Evolutionary conservation across 805 yeast genomes (phyloP).

Genomic region (Yarrowia hollandica): DNA sequence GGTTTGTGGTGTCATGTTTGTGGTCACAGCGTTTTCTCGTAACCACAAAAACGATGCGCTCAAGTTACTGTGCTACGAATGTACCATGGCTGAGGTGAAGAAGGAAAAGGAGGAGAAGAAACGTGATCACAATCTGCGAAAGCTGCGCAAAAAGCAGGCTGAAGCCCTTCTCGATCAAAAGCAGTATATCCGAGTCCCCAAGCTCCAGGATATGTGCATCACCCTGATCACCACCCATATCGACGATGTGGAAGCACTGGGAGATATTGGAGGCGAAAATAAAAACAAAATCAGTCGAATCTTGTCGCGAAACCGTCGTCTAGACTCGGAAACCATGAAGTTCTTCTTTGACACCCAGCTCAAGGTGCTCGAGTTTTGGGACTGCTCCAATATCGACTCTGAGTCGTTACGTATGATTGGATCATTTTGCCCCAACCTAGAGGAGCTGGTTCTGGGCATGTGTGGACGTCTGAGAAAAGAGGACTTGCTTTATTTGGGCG

Average conservation of each 20-base stretch:
- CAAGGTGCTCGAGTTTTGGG: constrained; percentile 74
- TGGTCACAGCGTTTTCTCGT: constrained; percentile 66
- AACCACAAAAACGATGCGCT: constrained; percentile 51
- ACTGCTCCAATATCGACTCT: constrained; percentile 76
- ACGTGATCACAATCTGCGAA: constrained; percentile 62
- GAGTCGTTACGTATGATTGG: constrained; percentile 70
- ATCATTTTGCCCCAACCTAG: constrained; percentile 73
- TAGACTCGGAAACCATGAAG: constrained; percentile 68
- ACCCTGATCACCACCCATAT: constrained; percentile 63
- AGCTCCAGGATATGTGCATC: constrained; percentile 79
- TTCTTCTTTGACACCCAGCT: constrained; percentile 67
- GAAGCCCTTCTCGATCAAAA: constrained; percentile 77
- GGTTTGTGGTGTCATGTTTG: constrained; percentile 59
- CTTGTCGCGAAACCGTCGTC: constrained; percentile 75
- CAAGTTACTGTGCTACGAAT: constrained; percentile 56
- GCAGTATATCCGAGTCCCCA: constrained; percentile 59
- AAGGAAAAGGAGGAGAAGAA: constrained; percentile 49
- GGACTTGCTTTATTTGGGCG: constrained; percentile 60
- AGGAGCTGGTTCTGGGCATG: constrained; percentile 71
- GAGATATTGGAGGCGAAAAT: constrained; percentile 79
- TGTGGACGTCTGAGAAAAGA: constrained; percentile 90
- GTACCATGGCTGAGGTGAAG: constrained; percentile 43
- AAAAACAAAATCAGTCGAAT: constrained; percentile 72
- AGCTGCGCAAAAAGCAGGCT: constrained; percentile 75
- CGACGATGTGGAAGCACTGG: constrained; percentile 74